Conservation (phyloP, 495 filamentous ascomycete species). For the Choiromyces venosus region DNA sequence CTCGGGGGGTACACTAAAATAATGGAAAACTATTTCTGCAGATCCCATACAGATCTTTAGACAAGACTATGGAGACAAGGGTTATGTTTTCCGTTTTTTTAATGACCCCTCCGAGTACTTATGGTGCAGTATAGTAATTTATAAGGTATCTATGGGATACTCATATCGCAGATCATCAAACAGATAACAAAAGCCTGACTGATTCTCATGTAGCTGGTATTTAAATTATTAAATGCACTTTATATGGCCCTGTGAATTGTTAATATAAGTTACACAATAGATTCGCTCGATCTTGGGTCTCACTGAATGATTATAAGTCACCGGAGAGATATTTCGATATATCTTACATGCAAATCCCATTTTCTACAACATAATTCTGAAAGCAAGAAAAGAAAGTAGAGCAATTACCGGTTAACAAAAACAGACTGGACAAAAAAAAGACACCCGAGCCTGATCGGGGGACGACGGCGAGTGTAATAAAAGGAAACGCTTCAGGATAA, state of each 20-base stretch:
- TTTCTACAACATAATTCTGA: constrained; percentile 2
- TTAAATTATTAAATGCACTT: neutral
- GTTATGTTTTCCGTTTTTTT: no score
- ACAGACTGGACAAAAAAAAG: neutral
- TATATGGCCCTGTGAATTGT: neutral
- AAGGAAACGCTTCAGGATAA: neutral
- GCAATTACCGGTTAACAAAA: neutral
- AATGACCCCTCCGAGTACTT: neutral
- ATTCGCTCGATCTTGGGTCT: neutral
- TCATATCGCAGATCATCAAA: neutral
- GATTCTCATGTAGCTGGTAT: neutral
- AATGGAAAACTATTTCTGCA: no score
- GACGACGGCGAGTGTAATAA: neutral
- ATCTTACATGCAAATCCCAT: neutral
- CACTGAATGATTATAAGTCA: neutral
- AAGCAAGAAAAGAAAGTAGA: neutral
- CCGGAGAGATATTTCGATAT: neutral
- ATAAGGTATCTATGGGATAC: neutral
- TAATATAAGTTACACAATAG: neutral
- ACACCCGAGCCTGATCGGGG: neutral
- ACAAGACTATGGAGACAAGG: no score
- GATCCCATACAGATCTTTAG: no score
- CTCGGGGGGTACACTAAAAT: no score
- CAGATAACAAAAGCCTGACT: neutral
- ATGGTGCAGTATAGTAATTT: neutral